Percentiles rank a stretch among this genome's conserved stretches.
Conservation (phyloP, 2,329 filamentous ascomycete species). For the Nemania diffusa region DNA sequence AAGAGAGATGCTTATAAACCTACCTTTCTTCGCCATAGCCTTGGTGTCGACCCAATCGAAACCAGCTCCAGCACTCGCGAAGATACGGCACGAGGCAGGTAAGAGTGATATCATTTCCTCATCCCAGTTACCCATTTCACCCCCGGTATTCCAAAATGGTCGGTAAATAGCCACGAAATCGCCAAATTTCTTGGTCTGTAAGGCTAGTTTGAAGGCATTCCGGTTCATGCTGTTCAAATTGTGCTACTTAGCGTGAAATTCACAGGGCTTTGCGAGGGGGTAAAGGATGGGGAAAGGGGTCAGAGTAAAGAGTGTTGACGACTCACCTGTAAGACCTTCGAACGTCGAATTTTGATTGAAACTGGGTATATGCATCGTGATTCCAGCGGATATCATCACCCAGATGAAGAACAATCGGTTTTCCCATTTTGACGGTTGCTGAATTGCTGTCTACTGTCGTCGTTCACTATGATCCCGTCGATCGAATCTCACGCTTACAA, state of each 20-base stretch:
- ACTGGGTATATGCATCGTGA: slow-evolving; percentile 33
- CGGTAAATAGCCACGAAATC: slow-evolving; percentile 60
- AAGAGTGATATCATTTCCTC: slow-evolving; percentile 65
- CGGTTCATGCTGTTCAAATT: slow-evolving; percentile 33
- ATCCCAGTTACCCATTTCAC: slow-evolving; percentile 73
- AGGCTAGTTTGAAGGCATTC: slow-evolving; percentile 33
- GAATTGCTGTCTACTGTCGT: not conserved
- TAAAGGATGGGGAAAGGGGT: not conserved
- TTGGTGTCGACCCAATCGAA: slow-evolving; percentile 71
- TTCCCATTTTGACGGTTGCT: slow-evolving; percentile 12
- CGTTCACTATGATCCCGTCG: not conserved
- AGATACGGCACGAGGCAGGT: slow-evolving; percentile 64
- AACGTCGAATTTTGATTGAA: slow-evolving; percentile 34
- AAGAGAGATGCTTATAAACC: not conserved
- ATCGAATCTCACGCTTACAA: not conserved
- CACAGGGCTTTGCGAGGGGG: not conserved
- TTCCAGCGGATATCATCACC: slow-evolving; percentile 39
- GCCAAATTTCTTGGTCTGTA: slow-evolving; percentile 41
- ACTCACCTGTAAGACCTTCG: slow-evolving; percentile 31
- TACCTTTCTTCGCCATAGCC: slow-evolving; percentile 23
- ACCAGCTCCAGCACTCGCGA: slow-evolving; percentile 69
- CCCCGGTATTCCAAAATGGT: slow-evolving; percentile 72
- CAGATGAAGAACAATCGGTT: slow-evolving; percentile 38
- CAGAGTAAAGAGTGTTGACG: not conserved
- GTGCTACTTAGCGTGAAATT: not conserved